Percentiles rank a stretch among this genome's conserved stretches.
Conservation (phyloP, 257 asterid genomes). For the Echites panduratus region DNA sequence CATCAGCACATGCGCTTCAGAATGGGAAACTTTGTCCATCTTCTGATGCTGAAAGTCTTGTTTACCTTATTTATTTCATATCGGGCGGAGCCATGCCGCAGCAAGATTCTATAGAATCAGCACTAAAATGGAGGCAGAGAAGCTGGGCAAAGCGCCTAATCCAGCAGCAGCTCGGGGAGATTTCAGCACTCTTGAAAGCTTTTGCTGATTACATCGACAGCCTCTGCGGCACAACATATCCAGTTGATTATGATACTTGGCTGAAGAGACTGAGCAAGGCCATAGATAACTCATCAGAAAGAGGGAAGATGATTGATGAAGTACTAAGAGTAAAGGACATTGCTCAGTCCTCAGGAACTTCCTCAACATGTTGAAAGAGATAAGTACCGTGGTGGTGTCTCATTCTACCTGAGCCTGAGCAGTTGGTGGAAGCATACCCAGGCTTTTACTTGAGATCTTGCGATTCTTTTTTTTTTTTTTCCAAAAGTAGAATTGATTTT, state of each 20-base stretch:
- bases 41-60: conserved; percentile 75
- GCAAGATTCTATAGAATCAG: conserved; percentile 73
- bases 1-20: conserved; percentile 67
- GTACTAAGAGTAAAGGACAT: conserved; percentile 35
- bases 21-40: conserved; percentile 78
- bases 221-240: conserved; percentile 70
- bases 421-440: neutral
- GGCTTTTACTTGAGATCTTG: neutral
- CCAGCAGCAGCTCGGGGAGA: conserved; percentile 61
- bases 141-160: conserved; percentile 59
- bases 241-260: conserved; percentile 74
- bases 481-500: neutral
- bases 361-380: conserved; percentile 15
- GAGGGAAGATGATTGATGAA: conserved; percentile 52
- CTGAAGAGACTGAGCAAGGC: conserved; percentile 46
- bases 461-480: neutral
- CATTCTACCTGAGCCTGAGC: neutral
- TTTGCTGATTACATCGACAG: conserved; percentile 72
- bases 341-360: conserved; percentile 54
- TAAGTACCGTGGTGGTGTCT: neutral
- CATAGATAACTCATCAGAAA: conserved; percentile 39
- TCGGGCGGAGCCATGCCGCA: conserved; percentile 59
- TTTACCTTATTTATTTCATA: conserved; percentile 47
- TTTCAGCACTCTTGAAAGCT: conserved; percentile 63
- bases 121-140: conserved; percentile 61